A percentile compares a stretch with the other conserved stretches of the same genome.
Conservation (phyloP, 345 rosid genomes). For the Citrus glauca region DNA sequence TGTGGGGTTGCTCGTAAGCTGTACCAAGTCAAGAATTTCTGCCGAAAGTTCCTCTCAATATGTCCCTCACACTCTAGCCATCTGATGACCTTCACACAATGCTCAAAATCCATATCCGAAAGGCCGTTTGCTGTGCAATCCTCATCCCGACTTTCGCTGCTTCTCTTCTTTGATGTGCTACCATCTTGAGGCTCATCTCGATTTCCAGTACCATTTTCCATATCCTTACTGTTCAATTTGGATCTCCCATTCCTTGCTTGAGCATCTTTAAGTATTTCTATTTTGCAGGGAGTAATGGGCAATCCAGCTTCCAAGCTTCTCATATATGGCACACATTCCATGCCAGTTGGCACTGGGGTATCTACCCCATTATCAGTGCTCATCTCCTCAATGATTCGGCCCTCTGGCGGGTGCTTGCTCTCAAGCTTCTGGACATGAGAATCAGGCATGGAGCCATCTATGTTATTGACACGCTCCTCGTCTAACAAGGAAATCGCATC, state of each 20-base stretch:
- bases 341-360: slow-evolving; percentile 34
- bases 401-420: slow-evolving; percentile 29
- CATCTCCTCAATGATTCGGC: slow-evolving; percentile 31
- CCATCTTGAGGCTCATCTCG: slow-evolving; percentile 53
- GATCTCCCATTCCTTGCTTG: slow-evolving; percentile 46
- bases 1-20: slow-evolving; percentile 77
- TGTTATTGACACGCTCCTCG: slow-evolving; percentile 20
- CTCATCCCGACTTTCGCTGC: slow-evolving; percentile 35
- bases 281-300: slow-evolving; percentile 78
- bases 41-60: slow-evolving; percentile 85
- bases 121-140: slow-evolving; percentile 40
- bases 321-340: slow-evolving; percentile 39
- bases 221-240: slow-evolving; percentile 42
- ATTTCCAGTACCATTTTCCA: slow-evolving; percentile 29
- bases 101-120: slow-evolving; percentile 69
- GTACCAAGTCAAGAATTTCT: slow-evolving; percentile 95
- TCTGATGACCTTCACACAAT: slow-evolving; percentile 71
- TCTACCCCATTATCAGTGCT: slow-evolving; percentile 41
- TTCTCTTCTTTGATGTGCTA: slow-evolving; percentile 53
- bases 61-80: slow-evolving; percentile 83
- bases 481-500: slow-evolving; percentile 37
- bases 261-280: slow-evolving; percentile 50
- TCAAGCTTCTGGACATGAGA: slow-evolving; percentile 32
- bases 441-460: slow-evolving; percentile 25
- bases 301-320: slow-evolving; percentile 46